Evolutionary conservation across 129 eudicot genomes (phyloP), one percentile per base, ranked within the genome.

Genomic region (Gnaphalium uliginosum): DNA sequence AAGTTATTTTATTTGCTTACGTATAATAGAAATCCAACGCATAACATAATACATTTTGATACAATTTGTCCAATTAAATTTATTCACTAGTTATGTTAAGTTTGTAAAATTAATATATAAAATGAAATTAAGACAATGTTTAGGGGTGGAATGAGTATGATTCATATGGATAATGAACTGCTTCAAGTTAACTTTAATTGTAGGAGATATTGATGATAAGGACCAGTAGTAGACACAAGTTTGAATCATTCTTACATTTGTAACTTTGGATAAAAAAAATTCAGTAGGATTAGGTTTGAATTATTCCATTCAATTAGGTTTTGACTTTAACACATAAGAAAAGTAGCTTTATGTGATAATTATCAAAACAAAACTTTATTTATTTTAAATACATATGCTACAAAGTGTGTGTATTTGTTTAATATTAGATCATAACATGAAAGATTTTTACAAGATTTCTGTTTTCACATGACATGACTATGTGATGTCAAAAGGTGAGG

Each of bases 231-330:
- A 77, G 76, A 48, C 76, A 69, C 76, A 60, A 60, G 76, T 59
- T 78, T 51, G 79, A 75, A 75, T 75, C 72, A 75, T 75, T 75
- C 79, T 17, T 27, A 43, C 43, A 74, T 61, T 61, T 62, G 64
- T 64, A 29, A 64, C 72, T 48, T 46, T 24, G 73, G 78, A 79
- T 65, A 77, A 26, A 59, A 65, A 35, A 48, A 72, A 50, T 9
- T 21, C 67, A 18, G 26, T 5, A 79, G 60, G 83, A 72, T 79
- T 72, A 23, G 68, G 78, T 79, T 79, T 79, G 83, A 66, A 72
- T 63, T 64, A 51, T 71, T 79, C 73, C 48, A 33, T 79, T 79
- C 66, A 25, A 51, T 71, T 66, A 51, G 53, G 32, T 71, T 64
- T 60, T 79, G 78, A 79, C 78, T 65, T 72, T 65, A 72, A 54